These are phyloP conservation scores for Scheffersomyces ergatensis DNA, from an alignment of 805 yeast species.

Conservation along the genomic window DNA sequence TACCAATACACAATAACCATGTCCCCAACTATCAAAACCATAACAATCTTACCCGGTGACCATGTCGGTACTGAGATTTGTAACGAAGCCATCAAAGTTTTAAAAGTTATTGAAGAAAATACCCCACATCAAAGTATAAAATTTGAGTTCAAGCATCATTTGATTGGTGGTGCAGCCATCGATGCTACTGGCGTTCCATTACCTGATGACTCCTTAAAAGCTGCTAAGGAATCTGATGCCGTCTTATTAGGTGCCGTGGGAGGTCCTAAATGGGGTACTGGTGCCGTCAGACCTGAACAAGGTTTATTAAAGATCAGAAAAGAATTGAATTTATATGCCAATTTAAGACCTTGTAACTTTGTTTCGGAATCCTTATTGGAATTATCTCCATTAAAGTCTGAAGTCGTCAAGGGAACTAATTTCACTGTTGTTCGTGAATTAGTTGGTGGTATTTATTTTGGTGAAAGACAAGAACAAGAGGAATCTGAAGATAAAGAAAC, in stretches of 20 bases:
- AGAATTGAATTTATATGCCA: conserved; percentile 91
- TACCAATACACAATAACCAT: background rate
- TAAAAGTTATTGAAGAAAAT: conserved; percentile 65
- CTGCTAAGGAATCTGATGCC: conserved; percentile 87
- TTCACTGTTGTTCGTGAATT: conserved; percentile 93
- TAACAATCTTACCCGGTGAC: conserved; percentile 93
- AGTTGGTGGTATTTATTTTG: conserved; percentile 98
- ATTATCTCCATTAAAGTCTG: conserved; percentile 83
- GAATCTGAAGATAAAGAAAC: conserved; percentile 60
- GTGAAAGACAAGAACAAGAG: conserved; percentile 90
- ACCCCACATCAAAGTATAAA: conserved; percentile 43
- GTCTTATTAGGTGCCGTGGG: conserved; percentile 98
- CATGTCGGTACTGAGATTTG: conserved; percentile 93
- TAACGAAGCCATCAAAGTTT: conserved; percentile 87
- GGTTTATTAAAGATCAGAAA: conserved; percentile 93
- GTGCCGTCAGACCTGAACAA: conserved; percentile 94
- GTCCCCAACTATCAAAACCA: conserved; percentile 47
- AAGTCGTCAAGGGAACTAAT: conserved; percentile 86
- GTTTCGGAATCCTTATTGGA: conserved; percentile 80
- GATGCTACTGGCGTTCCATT: conserved; percentile 94
- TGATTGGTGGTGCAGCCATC: conserved; percentile 98
- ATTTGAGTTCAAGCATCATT: conserved; percentile 77
- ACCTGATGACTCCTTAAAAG: conserved; percentile 78
- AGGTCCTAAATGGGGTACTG: conserved; percentile 99
- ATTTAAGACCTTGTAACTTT: conserved; percentile 94